Evolutionary conservation across 2,329 filamentous ascomycete genomes (phyloP), one percentile per base, ranked within the genome.

Genomic region (Moelleriella libera): DNA sequence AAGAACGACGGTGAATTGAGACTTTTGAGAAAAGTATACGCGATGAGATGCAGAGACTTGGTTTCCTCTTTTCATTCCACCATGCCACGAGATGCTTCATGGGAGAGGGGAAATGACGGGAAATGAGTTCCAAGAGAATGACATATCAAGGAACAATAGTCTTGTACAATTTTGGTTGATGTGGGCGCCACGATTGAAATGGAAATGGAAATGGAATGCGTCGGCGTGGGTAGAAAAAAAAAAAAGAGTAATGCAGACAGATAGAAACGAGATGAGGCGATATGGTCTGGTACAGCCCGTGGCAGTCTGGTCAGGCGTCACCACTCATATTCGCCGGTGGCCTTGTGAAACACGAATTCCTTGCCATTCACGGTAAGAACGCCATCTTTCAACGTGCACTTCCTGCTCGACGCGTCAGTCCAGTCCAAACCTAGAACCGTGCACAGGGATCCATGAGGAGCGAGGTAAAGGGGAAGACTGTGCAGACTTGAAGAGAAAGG

Each of bases 311-410:
- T 37, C 11, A 28, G 40, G n/a, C 40, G 49, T 68, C 78, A 98
- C 92, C 92, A 98, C 67, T 98, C 92, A 57, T 96, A 97, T 68
- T 97, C 92, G 58, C 92, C 92, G 43, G 84, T 88, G 29, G 89
- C 92, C 68, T 97, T 97, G 72, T 95, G 88, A 70, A 98, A 98
- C 54, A 98, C 85, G 61, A 94, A 95, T 66, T 98, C 92, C 67
- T 87, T 94, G 55, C 88, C 87, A 55, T 90, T 89, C 39, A 94
- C 88, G 43, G 86, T 94, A 55, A 98, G 74, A 14, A 98, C 86
- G 21, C 92, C 92, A 59, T 98, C 92, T 70, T 97, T 97, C 53
- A 98, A 80, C 1, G 88, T 89, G 68, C 92, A 98, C 85, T 98
- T 98, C 85, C 85, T 82, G 50, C 55, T 29, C 59, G 62, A 14